phyloP scores from a whole-genome alignment of 768 basidiomycete genomes.

The Amanita pallidorosea region DNA sequence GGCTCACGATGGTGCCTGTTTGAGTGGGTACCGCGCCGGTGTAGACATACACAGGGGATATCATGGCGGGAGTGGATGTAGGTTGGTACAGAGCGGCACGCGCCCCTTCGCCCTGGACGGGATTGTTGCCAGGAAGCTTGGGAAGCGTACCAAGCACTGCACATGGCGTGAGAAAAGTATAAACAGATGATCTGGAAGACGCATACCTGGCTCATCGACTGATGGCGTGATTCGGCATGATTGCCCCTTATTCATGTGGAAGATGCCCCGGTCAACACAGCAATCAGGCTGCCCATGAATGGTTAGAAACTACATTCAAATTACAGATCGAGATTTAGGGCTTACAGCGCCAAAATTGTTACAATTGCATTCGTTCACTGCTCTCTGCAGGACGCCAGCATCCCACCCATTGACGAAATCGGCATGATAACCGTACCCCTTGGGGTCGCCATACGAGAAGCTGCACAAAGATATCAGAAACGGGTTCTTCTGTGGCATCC shows the following conservation, averaged over 20 bases:
- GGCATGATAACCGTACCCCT: conserved; percentile 51
- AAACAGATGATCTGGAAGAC: background rate
- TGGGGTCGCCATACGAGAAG: conserved; percentile 46
- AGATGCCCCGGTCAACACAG: conserved; percentile 34
- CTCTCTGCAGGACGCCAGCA: conserved; percentile 37
- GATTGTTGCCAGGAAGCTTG: conserved; percentile 45
- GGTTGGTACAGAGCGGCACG: conserved; percentile 22
- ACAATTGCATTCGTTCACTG: conserved; percentile 44
- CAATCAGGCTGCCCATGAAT: conserved; percentile 23
- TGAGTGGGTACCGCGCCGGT: conserved; percentile 28
- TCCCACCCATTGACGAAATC: conserved; percentile 60
- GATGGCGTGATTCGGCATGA: conserved; percentile 34
- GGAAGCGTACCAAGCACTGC: conserved; percentile 35
- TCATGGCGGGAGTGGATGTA: conserved; percentile 24
- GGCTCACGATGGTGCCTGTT: conserved; percentile 17
- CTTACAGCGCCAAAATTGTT: conserved; percentile 31
- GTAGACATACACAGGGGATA: conserved; percentile 37
- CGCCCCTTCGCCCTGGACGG: conserved; percentile 27
- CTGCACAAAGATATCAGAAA: conserved; percentile 12
- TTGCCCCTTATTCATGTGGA: conserved; percentile 27
- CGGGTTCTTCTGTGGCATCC: background rate
- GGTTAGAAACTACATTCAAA: conserved; percentile 3
- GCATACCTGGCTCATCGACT: conserved; percentile 36
- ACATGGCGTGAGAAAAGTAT: conserved; percentile 3
- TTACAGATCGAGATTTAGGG: background rate